Percentiles rank a stretch among this genome's conserved stretches.
Conservation (phyloP, 179 eudicot genomes). For the Beta corolliflora region DNA sequence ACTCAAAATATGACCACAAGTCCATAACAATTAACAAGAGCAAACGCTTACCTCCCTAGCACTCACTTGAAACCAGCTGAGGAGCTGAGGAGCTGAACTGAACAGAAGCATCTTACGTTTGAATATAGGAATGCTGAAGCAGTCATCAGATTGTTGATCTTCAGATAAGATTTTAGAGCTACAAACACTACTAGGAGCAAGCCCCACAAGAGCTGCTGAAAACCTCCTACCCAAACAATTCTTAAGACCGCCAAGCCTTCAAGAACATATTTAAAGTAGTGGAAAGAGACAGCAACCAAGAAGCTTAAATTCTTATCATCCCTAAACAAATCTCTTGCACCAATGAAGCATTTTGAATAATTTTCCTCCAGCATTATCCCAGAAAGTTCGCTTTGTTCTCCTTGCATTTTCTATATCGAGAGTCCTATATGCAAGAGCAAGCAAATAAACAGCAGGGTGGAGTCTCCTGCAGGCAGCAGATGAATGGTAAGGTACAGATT, state of each 20-base stretch:
- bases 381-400: slow-evolving; percentile 47
- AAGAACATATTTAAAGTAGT: not conserved
- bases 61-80: slow-evolving; percentile 8
- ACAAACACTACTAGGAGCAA: slow-evolving; percentile 9
- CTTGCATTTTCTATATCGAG: slow-evolving; percentile 74
- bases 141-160: not conserved
- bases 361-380: slow-evolving; percentile 47
- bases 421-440: slow-evolving; percentile 88
- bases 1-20: not conserved
- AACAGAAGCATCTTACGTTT: slow-evolving; percentile 10
- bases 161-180: not conserved
- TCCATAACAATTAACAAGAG: not conserved
- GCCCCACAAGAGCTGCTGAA: not conserved
- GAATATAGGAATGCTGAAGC: not conserved
- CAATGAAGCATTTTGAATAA: slow-evolving; percentile 51
- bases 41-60: slow-evolving; percentile 6
- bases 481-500: slow-evolving; percentile 17
- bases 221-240: not conserved
- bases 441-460: slow-evolving; percentile 95
- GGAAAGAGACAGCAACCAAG: slow-evolving; percentile 10
- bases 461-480: slow-evolving; percentile 62
- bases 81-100: not conserved
- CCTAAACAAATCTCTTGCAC: slow-evolving; percentile 64
- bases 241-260: not conserved
- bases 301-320: not conserved